phyloP scores from a whole-genome alignment of 495 filamentous ascomycete genomes.

The Baudoinia panamericana region DNA sequence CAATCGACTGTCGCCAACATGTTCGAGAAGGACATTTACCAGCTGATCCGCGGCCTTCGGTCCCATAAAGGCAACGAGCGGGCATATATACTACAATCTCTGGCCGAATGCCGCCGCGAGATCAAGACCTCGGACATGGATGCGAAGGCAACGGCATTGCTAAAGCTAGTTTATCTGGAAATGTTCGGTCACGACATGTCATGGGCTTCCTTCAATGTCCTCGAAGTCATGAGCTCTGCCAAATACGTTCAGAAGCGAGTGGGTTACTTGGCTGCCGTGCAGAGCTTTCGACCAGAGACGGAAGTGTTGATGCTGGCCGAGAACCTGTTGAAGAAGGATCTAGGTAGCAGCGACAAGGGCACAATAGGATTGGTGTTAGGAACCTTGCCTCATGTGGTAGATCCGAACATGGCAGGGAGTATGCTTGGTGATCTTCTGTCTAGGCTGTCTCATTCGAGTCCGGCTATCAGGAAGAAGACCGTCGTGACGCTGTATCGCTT shows the following conservation, averaged over 20 bases:
- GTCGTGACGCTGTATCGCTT: conserved; percentile 85
- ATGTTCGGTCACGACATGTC: conserved; percentile 99
- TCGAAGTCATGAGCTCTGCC: conserved; percentile 93
- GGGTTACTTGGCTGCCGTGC: conserved; percentile 89
- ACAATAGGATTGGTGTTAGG: conserved; percentile 74
- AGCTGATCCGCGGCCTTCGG: conserved; percentile 90
- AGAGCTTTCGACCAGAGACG: conserved; percentile 89
- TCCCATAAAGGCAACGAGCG: conserved; percentile 88
- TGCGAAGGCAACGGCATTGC: conserved; percentile 83
- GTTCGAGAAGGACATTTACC: conserved; percentile 98
- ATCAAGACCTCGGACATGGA: conserved; percentile 89
- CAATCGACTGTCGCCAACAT: conserved; percentile 40
- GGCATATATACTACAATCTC: conserved; percentile 77
- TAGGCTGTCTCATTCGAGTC: conserved; percentile 69
- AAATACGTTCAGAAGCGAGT: conserved; percentile 93
- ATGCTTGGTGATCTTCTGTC: conserved; percentile 75
- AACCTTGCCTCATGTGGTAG: conserved; percentile 83
- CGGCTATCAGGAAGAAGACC: conserved; percentile 82
- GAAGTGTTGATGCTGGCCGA: conserved; percentile 97
- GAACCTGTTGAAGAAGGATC: conserved; percentile 93
- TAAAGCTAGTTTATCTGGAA: conserved; percentile 93
- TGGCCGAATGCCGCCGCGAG: conserved; percentile 89
- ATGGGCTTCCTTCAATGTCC: conserved; percentile 94
- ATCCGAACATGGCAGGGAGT: conserved; percentile 76
- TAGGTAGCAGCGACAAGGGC: conserved; percentile 57